Conservation (phyloP, 371 early-diverging fungal species). For the Saksenaea oblongispora region DNA sequence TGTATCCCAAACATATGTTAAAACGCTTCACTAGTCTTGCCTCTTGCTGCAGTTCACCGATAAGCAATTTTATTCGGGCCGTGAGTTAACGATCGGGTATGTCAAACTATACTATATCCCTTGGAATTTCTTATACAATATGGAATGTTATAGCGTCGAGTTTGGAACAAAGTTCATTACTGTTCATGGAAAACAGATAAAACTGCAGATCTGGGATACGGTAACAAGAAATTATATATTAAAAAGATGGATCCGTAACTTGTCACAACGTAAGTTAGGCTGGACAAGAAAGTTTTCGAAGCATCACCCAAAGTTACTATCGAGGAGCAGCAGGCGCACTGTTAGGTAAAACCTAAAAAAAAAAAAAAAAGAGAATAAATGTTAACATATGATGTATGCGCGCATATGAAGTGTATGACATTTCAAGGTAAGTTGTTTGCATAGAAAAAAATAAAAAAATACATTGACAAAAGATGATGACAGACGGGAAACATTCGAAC, state of each 20-base stretch:
- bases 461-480: neutral
- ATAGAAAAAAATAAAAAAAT: neutral
- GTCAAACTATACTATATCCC: neutral
- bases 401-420: constrained; percentile 66
- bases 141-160: constrained; percentile 56
- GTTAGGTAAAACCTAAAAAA: constrained; percentile 43
- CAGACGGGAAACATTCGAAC: constrained; percentile 85
- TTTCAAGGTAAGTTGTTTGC: constrained; percentile 58
- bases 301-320: constrained; percentile 95
- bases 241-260: neutral
- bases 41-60: constrained; percentile 79
- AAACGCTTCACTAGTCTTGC: constrained; percentile 55
- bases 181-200: constrained; percentile 79
- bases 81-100: constrained; percentile 80
- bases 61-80: constrained; percentile 75
- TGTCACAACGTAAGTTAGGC: constrained; percentile 44
- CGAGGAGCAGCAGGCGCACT: constrained; percentile 95
- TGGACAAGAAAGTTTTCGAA: constrained; percentile 93
- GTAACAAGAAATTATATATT: constrained; percentile 54
- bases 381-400: too few species aligned
- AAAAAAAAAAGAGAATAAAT: too few species aligned
- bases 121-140: neutral
- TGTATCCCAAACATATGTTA: neutral
- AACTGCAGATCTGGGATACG: constrained; percentile 98
- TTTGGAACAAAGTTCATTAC: constrained; percentile 78